phyloP scores from a whole-genome alignment of 768 basidiomycete species.

The Macrolepiota fuliginosa region DNA sequence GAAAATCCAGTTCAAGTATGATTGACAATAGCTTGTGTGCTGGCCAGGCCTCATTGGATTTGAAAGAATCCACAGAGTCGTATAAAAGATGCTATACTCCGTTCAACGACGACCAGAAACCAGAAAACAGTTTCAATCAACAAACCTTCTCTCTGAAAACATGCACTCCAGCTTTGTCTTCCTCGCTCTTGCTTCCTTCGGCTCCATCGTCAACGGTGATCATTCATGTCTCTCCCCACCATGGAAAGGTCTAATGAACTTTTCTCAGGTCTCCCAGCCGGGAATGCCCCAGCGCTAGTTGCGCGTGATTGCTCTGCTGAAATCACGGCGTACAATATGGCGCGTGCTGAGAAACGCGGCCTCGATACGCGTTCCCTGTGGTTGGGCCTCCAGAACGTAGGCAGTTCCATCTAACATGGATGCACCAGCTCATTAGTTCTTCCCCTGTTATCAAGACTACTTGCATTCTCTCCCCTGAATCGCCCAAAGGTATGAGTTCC shows the following conservation, averaged over 20 bases:
- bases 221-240: neutral
- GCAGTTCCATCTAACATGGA: neutral
- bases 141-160: neutral
- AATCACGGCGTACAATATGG: constrained; percentile 14
- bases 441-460: constrained; percentile 16
- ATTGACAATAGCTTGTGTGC: neutral
- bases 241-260: neutral
- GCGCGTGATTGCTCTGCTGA: constrained; percentile 23
- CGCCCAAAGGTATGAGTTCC: constrained; percentile 13
- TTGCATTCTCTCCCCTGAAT: constrained; percentile 22
- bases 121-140: neutral
- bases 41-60: constrained; percentile 10
- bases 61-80: neutral
- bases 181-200: neutral
- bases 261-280: neutral
- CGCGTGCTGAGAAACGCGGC: constrained; percentile 19
- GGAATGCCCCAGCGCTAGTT: constrained; percentile 9
- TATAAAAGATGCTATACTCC: constrained; percentile 4
- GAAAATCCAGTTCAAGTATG: neutral
- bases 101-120: neutral
- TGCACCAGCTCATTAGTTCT: neutral
- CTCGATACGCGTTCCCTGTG: constrained; percentile 20
- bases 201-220: constrained; percentile 7
- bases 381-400: constrained; percentile 20
- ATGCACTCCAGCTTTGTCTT: constrained; percentile 6